phyloP scores from a whole-genome alignment of 345 rosid species.

The Linum trigynum region DNA sequence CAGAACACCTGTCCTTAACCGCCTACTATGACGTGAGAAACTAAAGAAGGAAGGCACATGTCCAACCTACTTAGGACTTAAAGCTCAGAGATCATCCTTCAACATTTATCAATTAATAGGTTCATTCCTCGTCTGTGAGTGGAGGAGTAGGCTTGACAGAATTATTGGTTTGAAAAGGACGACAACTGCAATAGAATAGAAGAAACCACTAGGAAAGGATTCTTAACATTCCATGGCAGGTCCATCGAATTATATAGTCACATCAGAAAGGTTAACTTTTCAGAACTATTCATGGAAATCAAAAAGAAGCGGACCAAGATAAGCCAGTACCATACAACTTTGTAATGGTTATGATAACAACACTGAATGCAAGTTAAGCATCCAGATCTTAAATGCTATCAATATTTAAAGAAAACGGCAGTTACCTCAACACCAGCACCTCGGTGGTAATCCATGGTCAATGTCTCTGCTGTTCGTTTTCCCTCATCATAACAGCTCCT shows the following conservation, averaged over 20 bases:
- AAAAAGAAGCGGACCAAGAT: not conserved
- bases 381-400: not conserved
- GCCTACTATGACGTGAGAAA: not conserved
- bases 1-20: too few relatives aligned
- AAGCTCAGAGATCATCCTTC: not conserved
- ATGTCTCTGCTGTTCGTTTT: constrained; percentile 90
- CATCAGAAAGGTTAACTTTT: not conserved
- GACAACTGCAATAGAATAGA: not conserved
- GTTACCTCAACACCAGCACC: constrained; percentile 93
- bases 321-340: too few relatives aligned
- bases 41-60: not conserved
- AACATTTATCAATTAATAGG: too few relatives aligned
- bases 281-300: not conserved
- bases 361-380: not conserved
- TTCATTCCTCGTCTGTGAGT: not conserved
- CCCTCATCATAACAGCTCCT: constrained; percentile 99
- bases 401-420: not conserved
- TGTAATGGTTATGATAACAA: not conserved
- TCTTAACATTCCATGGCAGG: not conserved
- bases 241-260: too few relatives aligned
- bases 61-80: not conserved
- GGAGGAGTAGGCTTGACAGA: not conserved
- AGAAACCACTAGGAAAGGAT: not conserved
- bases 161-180: not conserved
- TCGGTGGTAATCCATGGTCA: constrained; percentile 93